phyloP scores from a whole-genome alignment of 345 rosid genomes.

The Salix viminalis region DNA sequence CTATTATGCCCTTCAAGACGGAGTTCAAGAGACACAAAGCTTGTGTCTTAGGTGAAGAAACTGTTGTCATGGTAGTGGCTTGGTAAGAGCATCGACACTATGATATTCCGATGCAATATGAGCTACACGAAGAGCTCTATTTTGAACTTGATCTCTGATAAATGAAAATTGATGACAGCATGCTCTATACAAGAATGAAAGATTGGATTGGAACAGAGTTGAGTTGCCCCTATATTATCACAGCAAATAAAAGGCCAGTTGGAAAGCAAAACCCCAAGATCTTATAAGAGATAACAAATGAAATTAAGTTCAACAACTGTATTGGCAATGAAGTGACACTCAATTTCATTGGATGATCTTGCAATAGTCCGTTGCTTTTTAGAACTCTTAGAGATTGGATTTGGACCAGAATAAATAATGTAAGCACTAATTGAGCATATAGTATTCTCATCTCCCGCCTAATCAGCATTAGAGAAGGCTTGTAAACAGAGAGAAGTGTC shows the following conservation, averaged over 20 bases:
- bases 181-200: not conserved
- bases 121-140: not conserved
- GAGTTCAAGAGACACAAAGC: not conserved
- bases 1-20: not conserved
- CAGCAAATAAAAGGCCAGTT: not conserved
- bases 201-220: too few relatives aligned
- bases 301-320: too few relatives aligned
- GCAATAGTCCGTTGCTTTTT: too few relatives aligned
- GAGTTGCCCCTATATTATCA: too few relatives aligned
- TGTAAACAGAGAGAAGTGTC: too few relatives aligned
- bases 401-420: too few relatives aligned
- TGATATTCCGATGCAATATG: not conserved
- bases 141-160: not conserved
- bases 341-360: too few relatives aligned
- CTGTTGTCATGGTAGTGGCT: not conserved
- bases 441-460: too few relatives aligned
- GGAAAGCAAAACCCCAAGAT: not conserved
- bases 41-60: not conserved
- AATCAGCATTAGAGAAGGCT: too few relatives aligned
- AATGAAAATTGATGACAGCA: not conserved
- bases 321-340: too few relatives aligned
- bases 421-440: too few relatives aligned
- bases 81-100: not conserved
- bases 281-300: not conserved
- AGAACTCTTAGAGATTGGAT: too few relatives aligned